Evolutionary conservation across 2,329 filamentous ascomycete genomes (phyloP), one percentile per base, ranked within the genome.

Genomic region (Pleurostoma richardsiae): DNA sequence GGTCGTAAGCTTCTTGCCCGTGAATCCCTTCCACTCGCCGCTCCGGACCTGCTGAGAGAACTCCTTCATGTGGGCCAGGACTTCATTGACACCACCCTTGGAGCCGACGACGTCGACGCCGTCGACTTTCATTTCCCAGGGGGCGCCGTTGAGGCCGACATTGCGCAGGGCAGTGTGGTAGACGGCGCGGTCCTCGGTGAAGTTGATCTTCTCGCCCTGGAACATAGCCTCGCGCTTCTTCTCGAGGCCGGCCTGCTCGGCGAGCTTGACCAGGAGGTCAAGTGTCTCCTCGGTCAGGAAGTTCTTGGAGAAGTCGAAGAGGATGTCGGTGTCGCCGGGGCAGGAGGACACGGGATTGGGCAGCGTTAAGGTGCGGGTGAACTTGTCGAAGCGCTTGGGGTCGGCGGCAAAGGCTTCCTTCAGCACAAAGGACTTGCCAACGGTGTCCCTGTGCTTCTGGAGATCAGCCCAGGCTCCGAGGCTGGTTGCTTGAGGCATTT

Each of bases 301-400:
- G 82, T 99, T 99, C 83, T 99, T 99, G 76, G 87, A 94, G 74
- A 96, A 99, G 72, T 99, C 94, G 71, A 97, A 99, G 54, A 99
- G 82, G 61, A 95, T 94, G 55, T 96, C 90, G 57, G 83, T 85
- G 61, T 79, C 79, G 51, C 55, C 54, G 45, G 56, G 49, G 44
- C 53, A 55, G 52, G 62, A 61, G 62, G 95, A 88, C 56, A 87
- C 85, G 45, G 80, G 68, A 70, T 89, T 91, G 30, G 83, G 76
- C 70, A 95, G 90, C 58, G 80, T 74, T 71, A 97, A 96, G 62
- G 81, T 89, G 67, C 85, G 88, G 65, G 84, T 88, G 76, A 96
- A 91, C 72, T 94, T 95, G 62, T 85, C 72, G 76, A 96, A 97
- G 53, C 94, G 90, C 64, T 87, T 67, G 43, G 90, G 83, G 67